Conservation (phyloP, 1,139 yeast species). For the Suhomyces terraborum region DNA sequence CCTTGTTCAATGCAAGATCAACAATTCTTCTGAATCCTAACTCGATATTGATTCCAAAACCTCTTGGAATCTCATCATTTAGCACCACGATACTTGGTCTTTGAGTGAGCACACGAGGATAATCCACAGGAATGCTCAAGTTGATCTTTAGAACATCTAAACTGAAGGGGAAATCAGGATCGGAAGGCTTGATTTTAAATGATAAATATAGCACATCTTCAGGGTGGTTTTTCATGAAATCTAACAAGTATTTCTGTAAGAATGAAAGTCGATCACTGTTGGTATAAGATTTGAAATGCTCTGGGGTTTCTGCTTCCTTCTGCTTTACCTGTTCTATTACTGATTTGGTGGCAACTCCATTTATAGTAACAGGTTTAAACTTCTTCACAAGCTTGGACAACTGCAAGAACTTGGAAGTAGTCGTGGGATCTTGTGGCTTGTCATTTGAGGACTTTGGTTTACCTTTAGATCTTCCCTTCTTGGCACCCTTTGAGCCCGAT, state of each 20-base stretch:
- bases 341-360: constrained; percentile 30
- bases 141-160: constrained; percentile 52
- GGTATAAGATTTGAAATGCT: constrained; percentile 11
- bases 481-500: constrained; percentile 1
- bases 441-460: constrained; percentile 9
- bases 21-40: constrained; percentile 59
- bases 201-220: constrained; percentile 32
- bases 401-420: constrained; percentile 18
- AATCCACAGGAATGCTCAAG: constrained; percentile 55
- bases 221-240: constrained; percentile 18
- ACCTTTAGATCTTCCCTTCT: constrained; percentile 4
- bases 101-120: constrained; percentile 44
- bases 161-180: constrained; percentile 76
- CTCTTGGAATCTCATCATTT: constrained; percentile 72
- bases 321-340: constrained; percentile 18
- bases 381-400: constrained; percentile 30
- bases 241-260: constrained; percentile 18
- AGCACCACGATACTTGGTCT: constrained; percentile 53
- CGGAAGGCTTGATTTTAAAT: constrained; percentile 54
- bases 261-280: constrained; percentile 18
- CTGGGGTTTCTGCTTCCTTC: constrained; percentile 11
- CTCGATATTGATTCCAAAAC: constrained; percentile 67
- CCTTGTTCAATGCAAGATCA: constrained; percentile 31
- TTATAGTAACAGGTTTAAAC: constrained; percentile 36
- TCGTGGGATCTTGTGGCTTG: constrained; percentile 14